Evolutionary conservation across 2,329 filamentous ascomycete species (phyloP).

Genomic region (Botrytis porri): DNA sequence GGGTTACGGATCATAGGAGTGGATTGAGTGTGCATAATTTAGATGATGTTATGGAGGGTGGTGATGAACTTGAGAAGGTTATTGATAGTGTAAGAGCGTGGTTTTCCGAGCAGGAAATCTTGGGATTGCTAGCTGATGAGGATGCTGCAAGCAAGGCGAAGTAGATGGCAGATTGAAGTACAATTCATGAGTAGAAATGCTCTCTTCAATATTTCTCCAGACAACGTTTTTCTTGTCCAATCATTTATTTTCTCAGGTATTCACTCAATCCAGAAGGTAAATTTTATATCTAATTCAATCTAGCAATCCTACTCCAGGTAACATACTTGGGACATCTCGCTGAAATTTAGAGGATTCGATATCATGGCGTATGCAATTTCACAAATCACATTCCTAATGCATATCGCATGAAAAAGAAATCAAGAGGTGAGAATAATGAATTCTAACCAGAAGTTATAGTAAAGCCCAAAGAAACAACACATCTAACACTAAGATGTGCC

Average conservation of each 20-base stretch:
- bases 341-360: neutral
- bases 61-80: slow-evolving; percentile 58
- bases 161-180: slow-evolving; percentile 9
- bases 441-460: neutral
- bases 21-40: slow-evolving; percentile 64
- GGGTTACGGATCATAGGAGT: slow-evolving; percentile 71
- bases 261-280: neutral
- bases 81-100: slow-evolving; percentile 67
- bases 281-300: neutral
- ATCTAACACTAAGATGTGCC: neutral
- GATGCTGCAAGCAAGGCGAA: slow-evolving; percentile 29
- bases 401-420: neutral
- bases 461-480: neutral
- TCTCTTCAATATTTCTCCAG: neutral
- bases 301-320: neutral
- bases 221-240: neutral
- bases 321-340: neutral
- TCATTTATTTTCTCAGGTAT: neutral
- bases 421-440: neutral
- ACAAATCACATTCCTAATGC: neutral
- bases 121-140: slow-evolving; percentile 54
- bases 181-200: neutral
- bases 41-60: slow-evolving; percentile 63
- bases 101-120: slow-evolving; percentile 64
- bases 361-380: neutral